Conservation (phyloP, 495 filamentous ascomycete genomes). For the Hypoxylon trugodes region DNA sequence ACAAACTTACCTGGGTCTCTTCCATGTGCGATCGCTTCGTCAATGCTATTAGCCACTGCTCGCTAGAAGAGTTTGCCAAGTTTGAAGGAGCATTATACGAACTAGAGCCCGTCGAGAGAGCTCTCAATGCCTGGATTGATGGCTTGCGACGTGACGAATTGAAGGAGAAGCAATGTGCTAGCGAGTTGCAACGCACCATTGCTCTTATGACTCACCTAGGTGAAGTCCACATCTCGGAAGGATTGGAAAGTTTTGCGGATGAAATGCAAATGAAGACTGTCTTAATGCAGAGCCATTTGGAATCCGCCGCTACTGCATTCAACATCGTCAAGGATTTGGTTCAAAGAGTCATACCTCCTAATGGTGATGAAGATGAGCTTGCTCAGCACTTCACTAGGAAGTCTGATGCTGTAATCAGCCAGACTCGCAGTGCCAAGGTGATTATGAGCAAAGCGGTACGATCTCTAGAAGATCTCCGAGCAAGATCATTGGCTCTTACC, state of each 20-base stretch:
- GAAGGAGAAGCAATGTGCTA: constrained; percentile 80
- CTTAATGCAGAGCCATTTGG: constrained; percentile 81
- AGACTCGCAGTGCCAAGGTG: constrained; percentile 85
- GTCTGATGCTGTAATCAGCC: constrained; percentile 73
- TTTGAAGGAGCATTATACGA: constrained; percentile 84
- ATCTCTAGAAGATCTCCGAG: constrained; percentile 79
- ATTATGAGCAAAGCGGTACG: constrained; percentile 80
- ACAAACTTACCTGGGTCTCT: constrained; percentile 85
- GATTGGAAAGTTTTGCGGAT: constrained; percentile 79
- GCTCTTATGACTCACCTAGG: constrained; percentile 85
- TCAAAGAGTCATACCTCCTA: constrained; percentile 64
- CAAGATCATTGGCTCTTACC: constrained; percentile 76
- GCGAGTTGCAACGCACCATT: constrained; percentile 82
- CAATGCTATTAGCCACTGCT: constrained; percentile 76
- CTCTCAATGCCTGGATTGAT: constrained; percentile 89
- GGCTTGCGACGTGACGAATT: constrained; percentile 82
- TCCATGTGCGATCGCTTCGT: constrained; percentile 86
- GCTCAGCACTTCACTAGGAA: constrained; percentile 73
- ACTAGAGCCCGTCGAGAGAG: constrained; percentile 90
- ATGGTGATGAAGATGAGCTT: constrained; percentile 67
- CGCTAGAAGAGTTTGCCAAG: constrained; percentile 75
- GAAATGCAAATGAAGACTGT: constrained; percentile 76
- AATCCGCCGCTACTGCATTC: constrained; percentile 76
- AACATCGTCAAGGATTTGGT: constrained; percentile 69
- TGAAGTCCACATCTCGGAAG: constrained; percentile 77